Conservation (phyloP, 768 basidiomycete species). For the Crucibulum laeve region DNA sequence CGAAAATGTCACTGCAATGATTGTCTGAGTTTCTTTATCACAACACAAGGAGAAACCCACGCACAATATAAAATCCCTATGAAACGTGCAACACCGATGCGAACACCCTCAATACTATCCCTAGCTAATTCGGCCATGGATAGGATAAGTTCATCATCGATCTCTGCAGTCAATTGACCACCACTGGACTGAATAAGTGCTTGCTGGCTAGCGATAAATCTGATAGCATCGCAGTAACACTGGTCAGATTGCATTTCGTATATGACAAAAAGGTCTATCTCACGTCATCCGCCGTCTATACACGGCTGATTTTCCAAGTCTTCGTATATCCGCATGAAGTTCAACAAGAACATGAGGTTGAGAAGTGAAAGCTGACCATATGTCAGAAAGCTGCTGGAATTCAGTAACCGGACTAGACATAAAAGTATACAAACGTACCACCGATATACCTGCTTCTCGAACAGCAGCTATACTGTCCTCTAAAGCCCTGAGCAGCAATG, state of each 20-base stretch:
- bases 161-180: conserved; percentile 26
- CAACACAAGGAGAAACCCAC: not conserved
- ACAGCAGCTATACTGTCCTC: conserved; percentile 84
- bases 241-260: too few relatives aligned
- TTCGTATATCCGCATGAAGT: conserved; percentile 36
- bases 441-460: conserved; percentile 64
- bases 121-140: conserved; percentile 50
- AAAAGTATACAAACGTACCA: conserved; percentile 43
- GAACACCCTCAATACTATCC: conserved; percentile 78
- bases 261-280: too few relatives aligned
- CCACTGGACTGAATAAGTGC: conserved; percentile 41
- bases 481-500: conserved; percentile 56
- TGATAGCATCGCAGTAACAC: conserved; percentile 20
- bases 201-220: conserved; percentile 73
- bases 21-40: conserved; percentile 3
- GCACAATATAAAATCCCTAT: conserved; percentile 37
- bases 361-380: conserved; percentile 35
- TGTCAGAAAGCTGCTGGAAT: conserved; percentile 39
- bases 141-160: conserved; percentile 48
- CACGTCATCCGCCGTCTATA: conserved; percentile 73
- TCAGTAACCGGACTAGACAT: conserved; percentile 6
- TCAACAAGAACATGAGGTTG: conserved; percentile 28
- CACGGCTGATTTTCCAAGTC: conserved; percentile 40
- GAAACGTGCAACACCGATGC: conserved; percentile 81
- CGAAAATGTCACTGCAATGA: conserved; percentile 22